Evolutionary conservation across 108 stramenopile species (phyloP).

Genomic region (Discostella pseudostelligera): DNA sequence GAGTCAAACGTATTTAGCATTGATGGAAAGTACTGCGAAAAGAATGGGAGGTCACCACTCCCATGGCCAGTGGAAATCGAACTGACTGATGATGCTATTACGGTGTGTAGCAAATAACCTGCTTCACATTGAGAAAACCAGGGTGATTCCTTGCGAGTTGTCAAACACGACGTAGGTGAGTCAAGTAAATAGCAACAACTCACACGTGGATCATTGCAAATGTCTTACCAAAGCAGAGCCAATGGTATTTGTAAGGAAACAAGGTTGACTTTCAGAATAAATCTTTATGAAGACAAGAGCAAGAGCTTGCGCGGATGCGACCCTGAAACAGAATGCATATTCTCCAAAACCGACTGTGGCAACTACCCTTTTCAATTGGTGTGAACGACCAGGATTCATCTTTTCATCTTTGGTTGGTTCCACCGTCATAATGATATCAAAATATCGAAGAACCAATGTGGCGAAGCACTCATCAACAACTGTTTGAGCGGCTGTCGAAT

Average conservation of each 20-base stretch:
- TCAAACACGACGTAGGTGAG: no score
- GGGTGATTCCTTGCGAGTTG: no score
- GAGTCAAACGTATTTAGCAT: conserved; percentile 1
- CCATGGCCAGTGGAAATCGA: no score
- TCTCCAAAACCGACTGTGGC: neutral
- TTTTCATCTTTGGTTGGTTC: neutral
- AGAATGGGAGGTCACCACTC: no score
- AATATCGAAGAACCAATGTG: conserved; percentile 32
- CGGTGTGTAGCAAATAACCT: conserved; percentile 33
- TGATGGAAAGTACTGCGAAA: conserved; percentile 13
- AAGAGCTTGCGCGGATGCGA: conserved; percentile 22
- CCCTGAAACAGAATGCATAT: conserved; percentile 8
- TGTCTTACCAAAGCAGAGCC: conserved; percentile 26
- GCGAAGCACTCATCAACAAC: conserved; percentile 11
- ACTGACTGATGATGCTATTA: conserved; percentile 13
- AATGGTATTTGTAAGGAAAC: conserved; percentile 19
- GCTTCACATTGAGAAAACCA: conserved; percentile 54
- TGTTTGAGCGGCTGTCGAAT: conserved; percentile 9
- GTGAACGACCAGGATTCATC: conserved; percentile 1
- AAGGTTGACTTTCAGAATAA: conserved; percentile 11
- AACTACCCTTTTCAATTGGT: conserved; percentile 2
- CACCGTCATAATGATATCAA: conserved; percentile 16
- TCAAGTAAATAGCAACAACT: no score
- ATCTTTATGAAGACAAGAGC: conserved; percentile 22
- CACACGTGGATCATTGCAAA: no score